Base-by-base conservation (phyloP, 1,284 basidiomycete genomes). In the Ceratobasidium sp. region DNA sequence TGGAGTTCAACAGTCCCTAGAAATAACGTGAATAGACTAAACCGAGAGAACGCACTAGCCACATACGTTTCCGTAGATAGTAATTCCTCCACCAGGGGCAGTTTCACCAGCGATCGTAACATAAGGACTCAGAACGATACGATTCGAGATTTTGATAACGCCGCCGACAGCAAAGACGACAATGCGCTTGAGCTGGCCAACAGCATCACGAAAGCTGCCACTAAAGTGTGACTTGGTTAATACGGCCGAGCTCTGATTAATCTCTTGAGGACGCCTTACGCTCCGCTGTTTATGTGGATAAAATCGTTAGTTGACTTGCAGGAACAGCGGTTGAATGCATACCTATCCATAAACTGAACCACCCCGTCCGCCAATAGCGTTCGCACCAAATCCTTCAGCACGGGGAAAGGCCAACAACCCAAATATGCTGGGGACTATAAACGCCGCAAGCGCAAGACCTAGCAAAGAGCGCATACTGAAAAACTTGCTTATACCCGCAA, bases 141-240 rank as follows among this genome's bases (percentile, higher is more conserved):
- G 79, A 50, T 67, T 70, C 9, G 62, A 76, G 52, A 81, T 81
- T 14, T 76, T 80, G 70, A 82, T 81, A 60, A 81, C 48, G 18
- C 80, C 80, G 4, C 80, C 80, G 5, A 81, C 80, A 21, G 80
- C 77, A 72, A 82, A 82, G 0, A 81, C 79, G 21, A 82, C 79
- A 62, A 80, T 79, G 78, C 80, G 76, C 67, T 79, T 78, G 8
- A 79, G 73, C 60, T 79, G 73, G 30, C 79, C 80, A 18, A 82
- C 81, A 10, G 81, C 80, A 53, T 81, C 80, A 39, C 80, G 80
- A 65, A 82, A 79, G 73, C 80, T 80, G 32, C 80, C 81, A 61
- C 78, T 39, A 18, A 80, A 79, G 53, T 26, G 30, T 39, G 12
- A 41, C 18, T 6, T 23, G 10, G 16, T 4, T 58, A 23, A 5